Evolutionary conservation across 2,329 filamentous ascomycete species (phyloP).

Genomic region (Thelonectria rubi): DNA sequence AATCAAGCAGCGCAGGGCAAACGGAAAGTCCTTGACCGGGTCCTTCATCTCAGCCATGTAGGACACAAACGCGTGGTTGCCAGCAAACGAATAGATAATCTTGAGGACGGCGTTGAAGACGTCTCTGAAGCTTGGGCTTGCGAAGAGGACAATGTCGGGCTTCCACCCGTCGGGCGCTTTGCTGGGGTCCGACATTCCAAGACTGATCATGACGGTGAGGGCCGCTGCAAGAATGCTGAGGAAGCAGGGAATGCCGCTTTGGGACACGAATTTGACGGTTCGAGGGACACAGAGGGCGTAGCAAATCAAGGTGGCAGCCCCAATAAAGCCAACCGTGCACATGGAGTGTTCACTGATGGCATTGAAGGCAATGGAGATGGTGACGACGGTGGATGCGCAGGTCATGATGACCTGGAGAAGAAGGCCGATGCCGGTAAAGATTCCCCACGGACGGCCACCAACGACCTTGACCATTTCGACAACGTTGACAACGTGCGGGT

Average conservation of each 20-base stretch:
- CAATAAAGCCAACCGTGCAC: constrained; percentile 71
- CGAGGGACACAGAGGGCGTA: constrained; percentile 69
- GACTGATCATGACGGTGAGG: constrained; percentile 35
- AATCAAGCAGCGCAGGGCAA: constrained; percentile 26
- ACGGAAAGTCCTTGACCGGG: constrained; percentile 31
- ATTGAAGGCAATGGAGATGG: constrained; percentile 71
- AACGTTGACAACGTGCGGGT: constrained; percentile 24
- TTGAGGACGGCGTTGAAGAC: constrained; percentile 29
- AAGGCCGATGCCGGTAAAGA: constrained; percentile 20
- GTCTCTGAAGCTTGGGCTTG: constrained; percentile 24
- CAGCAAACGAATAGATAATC: constrained; percentile 36
- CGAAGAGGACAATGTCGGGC: constrained; percentile 23
- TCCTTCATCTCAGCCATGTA: constrained; percentile 39
- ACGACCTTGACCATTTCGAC: constrained; percentile 28
- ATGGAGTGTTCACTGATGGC: constrained; percentile 67
- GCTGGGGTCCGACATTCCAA: constrained; percentile 28
- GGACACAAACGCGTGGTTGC: constrained; percentile 36
- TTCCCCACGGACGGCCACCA: constrained; percentile 25
- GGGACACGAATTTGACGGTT: constrained; percentile 58
- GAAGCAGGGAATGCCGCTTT: constrained; percentile 32
- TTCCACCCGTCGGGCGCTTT: constrained; percentile 29
- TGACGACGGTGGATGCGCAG: constrained; percentile 65
- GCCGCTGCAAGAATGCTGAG: constrained; percentile 36
- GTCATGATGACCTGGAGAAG: constrained; percentile 26
- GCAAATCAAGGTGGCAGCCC: constrained; percentile 66